phyloP scores from a whole-genome alignment of 169 alveolate genomes.

The Cystoisospora suis region DNA sequence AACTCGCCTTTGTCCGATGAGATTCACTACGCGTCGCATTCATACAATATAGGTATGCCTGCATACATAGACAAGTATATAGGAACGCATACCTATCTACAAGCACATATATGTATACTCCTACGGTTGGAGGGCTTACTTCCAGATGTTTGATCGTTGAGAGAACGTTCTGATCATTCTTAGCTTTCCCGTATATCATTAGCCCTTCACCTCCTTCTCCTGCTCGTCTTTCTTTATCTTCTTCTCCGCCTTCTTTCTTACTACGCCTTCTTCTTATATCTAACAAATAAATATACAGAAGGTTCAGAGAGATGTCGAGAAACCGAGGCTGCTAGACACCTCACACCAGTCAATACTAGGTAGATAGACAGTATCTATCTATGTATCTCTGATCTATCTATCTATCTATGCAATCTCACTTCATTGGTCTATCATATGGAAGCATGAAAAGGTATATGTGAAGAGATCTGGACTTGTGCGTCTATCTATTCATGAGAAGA shows the following conservation, averaged over 20 bases:
- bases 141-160: slow-evolving; percentile 25
- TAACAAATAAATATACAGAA: too few relatives aligned
- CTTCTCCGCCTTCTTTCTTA: neutral
- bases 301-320: neutral
- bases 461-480: too few relatives aligned
- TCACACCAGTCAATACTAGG: neutral
- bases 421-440: too few relatives aligned
- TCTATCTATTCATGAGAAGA: too few relatives aligned
- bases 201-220: neutral
- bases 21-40: neutral
- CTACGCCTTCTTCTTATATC: neutral
- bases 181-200: neutral
- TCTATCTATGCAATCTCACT: too few relatives aligned
- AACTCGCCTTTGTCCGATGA: neutral
- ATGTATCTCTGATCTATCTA: too few relatives aligned
- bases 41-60: neutral
- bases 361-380: neutral
- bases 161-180: neutral
- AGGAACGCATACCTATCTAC: neutral
- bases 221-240: neutral
- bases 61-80: neutral
- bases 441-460: too few relatives aligned
- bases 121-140: neutral
- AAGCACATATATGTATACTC: neutral
- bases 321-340: neutral